Evolutionary conservation across 257 asterid species (phyloP), one percentile per base, ranked within the genome.

Genomic region (Solanum chilense): DNA sequence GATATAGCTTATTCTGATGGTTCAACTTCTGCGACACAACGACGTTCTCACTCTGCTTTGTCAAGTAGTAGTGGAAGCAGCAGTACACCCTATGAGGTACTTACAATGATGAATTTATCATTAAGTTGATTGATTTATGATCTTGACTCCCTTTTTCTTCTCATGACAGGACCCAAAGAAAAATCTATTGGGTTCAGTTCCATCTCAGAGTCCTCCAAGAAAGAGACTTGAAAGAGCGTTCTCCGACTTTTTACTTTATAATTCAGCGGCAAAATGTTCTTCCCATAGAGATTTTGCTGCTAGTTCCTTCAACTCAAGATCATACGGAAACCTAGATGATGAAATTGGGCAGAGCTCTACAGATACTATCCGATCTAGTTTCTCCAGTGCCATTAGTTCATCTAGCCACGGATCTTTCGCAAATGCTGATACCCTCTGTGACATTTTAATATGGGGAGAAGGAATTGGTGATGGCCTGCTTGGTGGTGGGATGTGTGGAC

Each of bases 381-480:
- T 87, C 78, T 93, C 94, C 77, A 93, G 94, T 91, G 92, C 88
- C 83, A 83, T 92, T 58, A 91, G 94, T 87, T 91, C 95, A 88
- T 91, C 92, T 44, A 93, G 96, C 87, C 91, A 88, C 82, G 94
- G 91, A 88, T 92, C 96, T 85, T 89, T 87, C 11, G 93, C 86
- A 85, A 93, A 93, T 89, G 81, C 90, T 83, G 93, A 90, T 83
- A 88, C 85, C 73, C 82, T 88, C 82, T 86, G 91, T 86, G 93
- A 90, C 91, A 88, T 93, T 86, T 92, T 93, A 87, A 86, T 93
- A 49, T 95, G 97, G 94, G 98, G 98, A 39, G 95, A 93, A 90
- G 96, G 97, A 85, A 89, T 89, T 37, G 93, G 93, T 86, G 95
- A 90, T 87, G 92, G 91, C 80, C 88, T 90, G 69, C 89, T 93